Evolutionary conservation across 2,329 filamentous ascomycete species (phyloP).

Genomic region (Colletotrichum coccodes): DNA sequence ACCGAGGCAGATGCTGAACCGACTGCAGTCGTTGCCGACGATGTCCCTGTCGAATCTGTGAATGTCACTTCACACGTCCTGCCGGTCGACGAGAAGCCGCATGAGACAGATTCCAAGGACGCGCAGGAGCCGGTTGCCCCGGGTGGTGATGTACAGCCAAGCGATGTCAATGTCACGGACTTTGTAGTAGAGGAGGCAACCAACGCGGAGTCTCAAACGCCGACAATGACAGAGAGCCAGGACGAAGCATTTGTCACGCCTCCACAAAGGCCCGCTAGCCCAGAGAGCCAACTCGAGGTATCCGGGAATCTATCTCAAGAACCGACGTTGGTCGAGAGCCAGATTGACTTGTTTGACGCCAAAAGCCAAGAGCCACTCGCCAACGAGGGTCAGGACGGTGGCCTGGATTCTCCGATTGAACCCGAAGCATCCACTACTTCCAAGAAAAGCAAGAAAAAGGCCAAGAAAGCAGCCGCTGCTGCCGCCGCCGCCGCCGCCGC

Average conservation of each 20-base stretch:
- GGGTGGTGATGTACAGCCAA: neutral
- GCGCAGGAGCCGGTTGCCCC: neutral
- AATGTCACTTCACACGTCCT: neutral
- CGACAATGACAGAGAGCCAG: conserved; percentile 1
- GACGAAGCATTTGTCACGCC: conserved; percentile 11
- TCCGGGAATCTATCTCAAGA: conserved; percentile 16
- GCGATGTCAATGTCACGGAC: neutral
- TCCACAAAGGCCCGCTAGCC: neutral
- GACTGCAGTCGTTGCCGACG: neutral
- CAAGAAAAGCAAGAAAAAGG: conserved; percentile 43
- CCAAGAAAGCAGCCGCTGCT: conserved; percentile 26
- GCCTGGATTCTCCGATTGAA: conserved; percentile 1
- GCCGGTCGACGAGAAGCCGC: neutral
- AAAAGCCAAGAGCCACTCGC: conserved; percentile 22
- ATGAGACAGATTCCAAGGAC: neutral
- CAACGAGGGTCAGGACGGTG: conserved; percentile 12
- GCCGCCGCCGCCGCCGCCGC: neutral
- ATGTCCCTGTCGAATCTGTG: neutral
- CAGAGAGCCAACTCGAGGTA: neutral
- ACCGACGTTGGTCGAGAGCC: conserved; percentile 18
- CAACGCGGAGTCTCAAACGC: conserved; percentile 7
- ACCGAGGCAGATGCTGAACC: neutral
- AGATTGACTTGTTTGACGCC: conserved; percentile 12
- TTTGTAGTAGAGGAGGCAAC: neutral
- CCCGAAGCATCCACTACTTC: conserved; percentile 29